phyloP scores from a whole-genome alignment of 768 basidiomycete species.

The Collybia nuda region DNA sequence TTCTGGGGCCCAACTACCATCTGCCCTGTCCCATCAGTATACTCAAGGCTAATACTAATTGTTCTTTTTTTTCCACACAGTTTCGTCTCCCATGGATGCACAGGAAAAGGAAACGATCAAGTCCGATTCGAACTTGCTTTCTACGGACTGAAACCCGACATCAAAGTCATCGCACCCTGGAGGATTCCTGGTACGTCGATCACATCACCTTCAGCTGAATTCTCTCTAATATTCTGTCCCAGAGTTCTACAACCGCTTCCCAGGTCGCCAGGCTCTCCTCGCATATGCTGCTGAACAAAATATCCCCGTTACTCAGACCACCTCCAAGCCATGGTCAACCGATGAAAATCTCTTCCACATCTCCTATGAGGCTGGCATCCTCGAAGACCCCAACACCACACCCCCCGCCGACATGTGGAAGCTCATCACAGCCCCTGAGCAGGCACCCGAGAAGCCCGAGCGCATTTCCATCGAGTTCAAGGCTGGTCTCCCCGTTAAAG shows the following conservation, averaged over 20 bases:
- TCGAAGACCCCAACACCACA: conserved; percentile 94
- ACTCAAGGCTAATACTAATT: neutral
- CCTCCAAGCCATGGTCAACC: conserved; percentile 98
- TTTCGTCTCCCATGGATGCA: conserved; percentile 97
- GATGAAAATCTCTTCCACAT: conserved; percentile 99
- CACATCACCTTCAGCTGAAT: neutral
- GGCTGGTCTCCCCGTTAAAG: conserved; percentile 83
- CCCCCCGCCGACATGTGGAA: conserved; percentile 99
- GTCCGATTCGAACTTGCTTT: conserved; percentile 99
- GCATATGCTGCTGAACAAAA: conserved; percentile 83
- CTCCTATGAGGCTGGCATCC: conserved; percentile 98
- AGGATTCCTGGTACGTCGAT: conserved; percentile 75
- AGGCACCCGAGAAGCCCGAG: conserved; percentile 79
- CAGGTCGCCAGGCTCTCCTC: conserved; percentile 92
- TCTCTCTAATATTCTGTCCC: conserved; percentile 2
- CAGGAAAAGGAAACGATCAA: conserved; percentile 99
- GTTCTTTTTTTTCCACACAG: conserved; percentile 33
- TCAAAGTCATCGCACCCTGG: conserved; percentile 99
- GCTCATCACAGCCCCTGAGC: conserved; percentile 80
- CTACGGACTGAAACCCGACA: conserved; percentile 96
- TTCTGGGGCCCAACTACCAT: neutral
- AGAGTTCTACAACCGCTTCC: conserved; percentile 98
- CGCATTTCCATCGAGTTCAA: conserved; percentile 84
- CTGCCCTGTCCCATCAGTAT: neutral
- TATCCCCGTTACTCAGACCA: conserved; percentile 94